Conservation (phyloP, 352 stramenopile species). For the Globisporangium takayamanum region DNA sequence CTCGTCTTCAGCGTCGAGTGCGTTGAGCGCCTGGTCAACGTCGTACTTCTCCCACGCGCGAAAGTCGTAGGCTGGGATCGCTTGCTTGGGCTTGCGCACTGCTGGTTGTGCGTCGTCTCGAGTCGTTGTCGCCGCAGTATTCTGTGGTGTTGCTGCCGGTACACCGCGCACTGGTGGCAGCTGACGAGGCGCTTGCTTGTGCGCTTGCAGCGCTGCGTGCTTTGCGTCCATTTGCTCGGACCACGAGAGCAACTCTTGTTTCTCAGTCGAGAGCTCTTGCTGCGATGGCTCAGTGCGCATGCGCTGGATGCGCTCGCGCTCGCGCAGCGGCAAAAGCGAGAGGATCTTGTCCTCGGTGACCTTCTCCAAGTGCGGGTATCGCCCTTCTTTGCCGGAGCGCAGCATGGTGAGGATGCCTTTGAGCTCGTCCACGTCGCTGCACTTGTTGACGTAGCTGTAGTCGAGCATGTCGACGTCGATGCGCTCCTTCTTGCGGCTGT, state of each 20-base stretch:
- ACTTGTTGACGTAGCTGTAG: constrained; percentile 87
- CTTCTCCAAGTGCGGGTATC: constrained; percentile 85
- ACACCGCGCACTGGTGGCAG: constrained; percentile 54
- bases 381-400: constrained; percentile 84
- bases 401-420: constrained; percentile 83
- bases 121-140: constrained; percentile 3
- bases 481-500: constrained; percentile 58
- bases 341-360: constrained; percentile 78
- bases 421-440: constrained; percentile 76
- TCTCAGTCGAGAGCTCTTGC: constrained; percentile 53
- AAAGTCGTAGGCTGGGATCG: constrained; percentile 88
- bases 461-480: constrained; percentile 89
- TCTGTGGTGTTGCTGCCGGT: constrained; percentile 2
- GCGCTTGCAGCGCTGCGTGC: constrained; percentile 37
- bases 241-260: constrained; percentile 63
- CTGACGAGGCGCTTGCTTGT: constrained; percentile 8
- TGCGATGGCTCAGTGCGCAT: constrained; percentile 51
- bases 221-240: constrained; percentile 46
- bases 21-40: constrained; percentile 68
- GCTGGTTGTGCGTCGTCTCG: background rate
- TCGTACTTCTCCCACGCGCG: constrained; percentile 90
- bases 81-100: constrained; percentile 19
- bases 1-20: constrained; percentile 59
- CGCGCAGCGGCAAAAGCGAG: constrained; percentile 62
- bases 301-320: constrained; percentile 63